Base-by-base conservation (phyloP, 768 basidiomycete genomes). In the Brasilioporus rufonigricans region DNA sequence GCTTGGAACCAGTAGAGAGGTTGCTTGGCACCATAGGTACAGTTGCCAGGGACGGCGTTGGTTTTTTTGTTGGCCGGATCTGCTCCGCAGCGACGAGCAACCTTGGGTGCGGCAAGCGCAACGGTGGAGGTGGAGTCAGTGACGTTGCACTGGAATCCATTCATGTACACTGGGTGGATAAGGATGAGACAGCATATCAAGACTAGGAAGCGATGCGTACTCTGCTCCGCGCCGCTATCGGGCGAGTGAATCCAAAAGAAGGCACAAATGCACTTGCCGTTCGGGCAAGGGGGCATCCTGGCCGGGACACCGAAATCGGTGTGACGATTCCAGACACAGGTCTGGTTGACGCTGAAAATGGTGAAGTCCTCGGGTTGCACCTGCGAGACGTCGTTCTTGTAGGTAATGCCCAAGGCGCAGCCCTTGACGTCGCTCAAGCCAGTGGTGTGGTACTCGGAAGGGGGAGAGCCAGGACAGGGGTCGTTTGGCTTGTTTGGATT, bases 361-460 rank as follows among this genome's bases (percentile, higher is more conserved):
- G 83, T 79, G 62, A 91, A 85, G 70, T 90, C 87, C 41, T 77
- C 80, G 0, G 87, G 87, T 61, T 83, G 68, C 8, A 91, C 79
- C 0, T 77, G 60, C 0, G 66, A 71, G 1, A 76, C 80, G 60
- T 90, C 75, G 58, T 70, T 80, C 66, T 87, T 84, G 73, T 93
- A 91, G n/a, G 86, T 80, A 58, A 93, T 91, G 0, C 81, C 87
- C 31, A 93, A 72, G 1, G 80, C 82, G 64, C 87, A 89, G 12
- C 86, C 85, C 47, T 76, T 78, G 33, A 84, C 67, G 59, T 86
- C 85, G 50, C 76, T 66, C 0, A 77, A 44, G 0, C 80, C 82
- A 0, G 70, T 77, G 1, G 86, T 86, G 60, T 89, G 86, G 67
- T 74, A 86, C 18, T 76, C 74, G 2, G 70, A 44, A 10, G 66